Percentiles rank a stretch among this genome's conserved stretches.
Evolutionary conservation across 345 rosid genomes (phyloP).

Genomic region (Hibiscus syriacus): DNA sequence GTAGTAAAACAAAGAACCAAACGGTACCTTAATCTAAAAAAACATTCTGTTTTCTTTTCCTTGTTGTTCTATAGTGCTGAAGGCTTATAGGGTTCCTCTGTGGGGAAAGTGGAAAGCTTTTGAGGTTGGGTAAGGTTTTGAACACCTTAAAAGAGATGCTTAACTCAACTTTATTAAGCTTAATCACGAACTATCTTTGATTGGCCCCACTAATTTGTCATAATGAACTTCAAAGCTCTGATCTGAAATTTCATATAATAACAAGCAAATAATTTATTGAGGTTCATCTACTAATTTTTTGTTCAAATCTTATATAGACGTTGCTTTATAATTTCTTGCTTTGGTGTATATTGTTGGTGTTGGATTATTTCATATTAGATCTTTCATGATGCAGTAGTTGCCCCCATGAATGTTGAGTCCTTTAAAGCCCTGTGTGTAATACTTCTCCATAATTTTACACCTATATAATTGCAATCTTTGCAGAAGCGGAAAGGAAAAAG

Average conservation of each 20-base stretch:
- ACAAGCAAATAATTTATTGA: background rate
- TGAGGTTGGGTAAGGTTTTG: no score
- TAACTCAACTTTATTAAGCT: background rate
- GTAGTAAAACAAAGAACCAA: background rate
- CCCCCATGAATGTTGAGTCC: background rate
- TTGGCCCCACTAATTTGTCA: background rate
- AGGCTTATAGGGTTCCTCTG: background rate
- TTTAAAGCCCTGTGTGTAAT: background rate
- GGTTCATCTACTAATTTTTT: background rate
- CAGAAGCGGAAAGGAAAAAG: slow-evolving; percentile 68
- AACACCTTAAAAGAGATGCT: background rate
- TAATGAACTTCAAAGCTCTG: background rate
- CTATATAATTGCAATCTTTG: slow-evolving; percentile 9
- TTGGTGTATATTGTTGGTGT: background rate
- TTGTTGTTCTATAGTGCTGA: background rate
- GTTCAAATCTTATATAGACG: background rate
- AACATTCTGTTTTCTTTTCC: background rate
- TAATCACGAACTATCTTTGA: background rate
- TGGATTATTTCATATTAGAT: background rate
- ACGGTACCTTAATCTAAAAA: background rate
- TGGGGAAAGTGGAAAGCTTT: no score
- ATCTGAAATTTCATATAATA: background rate
- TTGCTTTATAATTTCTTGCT: background rate
- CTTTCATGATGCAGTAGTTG: slow-evolving; percentile 6
- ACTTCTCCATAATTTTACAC: background rate